Evolutionary conservation across 352 stramenopile species (phyloP).

Genomic region (Hyaloperonospora brassicae): DNA sequence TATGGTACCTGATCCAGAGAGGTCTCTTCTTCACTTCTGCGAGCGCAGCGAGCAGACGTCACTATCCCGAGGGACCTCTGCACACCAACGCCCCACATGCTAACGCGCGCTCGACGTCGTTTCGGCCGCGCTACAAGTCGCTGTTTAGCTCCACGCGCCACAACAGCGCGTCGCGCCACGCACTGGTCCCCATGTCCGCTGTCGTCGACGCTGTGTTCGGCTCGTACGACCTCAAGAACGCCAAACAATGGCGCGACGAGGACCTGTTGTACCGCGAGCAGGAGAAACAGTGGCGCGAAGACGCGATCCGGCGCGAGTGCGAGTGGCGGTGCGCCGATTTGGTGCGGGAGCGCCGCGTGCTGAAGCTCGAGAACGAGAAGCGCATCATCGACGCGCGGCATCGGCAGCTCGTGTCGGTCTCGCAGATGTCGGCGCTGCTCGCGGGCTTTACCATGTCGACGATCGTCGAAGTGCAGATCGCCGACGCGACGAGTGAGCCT

Average conservation of each 20-base stretch:
- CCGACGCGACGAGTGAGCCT: slow-evolving; percentile 31
- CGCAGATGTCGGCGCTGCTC: slow-evolving; percentile 58
- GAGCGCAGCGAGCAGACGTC: no score
- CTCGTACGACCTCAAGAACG: slow-evolving; percentile 78
- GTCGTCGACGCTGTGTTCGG: slow-evolving; percentile 72
- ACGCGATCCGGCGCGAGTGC: slow-evolving; percentile 57
- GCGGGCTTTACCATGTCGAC: slow-evolving; percentile 67
- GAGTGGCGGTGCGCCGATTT: slow-evolving; percentile 64
- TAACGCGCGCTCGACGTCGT: no score
- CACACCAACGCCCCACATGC: no score
- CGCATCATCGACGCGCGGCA: slow-evolving; percentile 65
- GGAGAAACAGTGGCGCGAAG: slow-evolving; percentile 73
- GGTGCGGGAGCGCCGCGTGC: slow-evolving; percentile 52
- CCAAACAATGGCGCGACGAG: slow-evolving; percentile 74
- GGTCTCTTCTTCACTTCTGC: no score
- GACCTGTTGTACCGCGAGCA: slow-evolving; percentile 63
- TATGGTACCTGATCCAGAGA: no score
- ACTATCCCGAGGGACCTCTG: no score
- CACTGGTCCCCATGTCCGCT: slow-evolving; percentile 51
- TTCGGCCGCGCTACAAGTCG: no score
- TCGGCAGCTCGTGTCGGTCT: slow-evolving; percentile 58
- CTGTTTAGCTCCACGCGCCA: no score
- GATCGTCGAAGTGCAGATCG: slow-evolving; percentile 62
- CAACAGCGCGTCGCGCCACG: background rate
- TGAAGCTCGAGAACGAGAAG: slow-evolving; percentile 81